phyloP scores from a whole-genome alignment of 208 protist species.

The Leishmania tropica region DNA sequence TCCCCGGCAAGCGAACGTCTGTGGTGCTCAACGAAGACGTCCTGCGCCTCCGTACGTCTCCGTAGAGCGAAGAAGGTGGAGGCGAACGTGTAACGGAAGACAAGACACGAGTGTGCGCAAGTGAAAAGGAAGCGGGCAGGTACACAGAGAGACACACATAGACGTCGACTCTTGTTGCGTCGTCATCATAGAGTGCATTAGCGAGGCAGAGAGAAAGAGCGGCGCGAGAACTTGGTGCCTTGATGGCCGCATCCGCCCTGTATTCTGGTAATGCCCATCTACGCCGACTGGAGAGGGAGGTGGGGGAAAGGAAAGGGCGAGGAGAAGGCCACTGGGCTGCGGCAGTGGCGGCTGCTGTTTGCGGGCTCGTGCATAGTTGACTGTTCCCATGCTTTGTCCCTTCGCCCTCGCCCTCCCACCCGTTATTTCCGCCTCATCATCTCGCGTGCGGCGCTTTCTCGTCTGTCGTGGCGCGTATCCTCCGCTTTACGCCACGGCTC shows the following conservation, averaged over 20 bases:
- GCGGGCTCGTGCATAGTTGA: neutral
- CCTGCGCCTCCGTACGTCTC: conserved; percentile 35
- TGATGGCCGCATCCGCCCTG: neutral
- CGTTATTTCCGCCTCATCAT: neutral
- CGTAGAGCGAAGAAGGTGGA: neutral
- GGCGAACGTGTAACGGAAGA: conserved; percentile 5
- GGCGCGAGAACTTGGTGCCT: neutral
- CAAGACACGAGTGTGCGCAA: neutral
- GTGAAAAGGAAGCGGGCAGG: neutral
- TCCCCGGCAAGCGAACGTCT: conserved; percentile 31
- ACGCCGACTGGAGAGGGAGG: neutral
- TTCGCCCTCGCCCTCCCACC: neutral
- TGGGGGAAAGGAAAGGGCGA: neutral
- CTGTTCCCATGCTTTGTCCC: neutral
- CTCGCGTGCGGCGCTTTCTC: neutral
- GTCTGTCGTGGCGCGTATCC: neutral
- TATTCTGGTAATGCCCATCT: neutral
- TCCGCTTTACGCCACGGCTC: neutral
- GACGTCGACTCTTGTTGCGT: neutral
- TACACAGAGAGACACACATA: neutral
- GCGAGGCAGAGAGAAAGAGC: neutral
- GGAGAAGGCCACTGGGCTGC: neutral
- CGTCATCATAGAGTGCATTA: conserved; percentile 1
- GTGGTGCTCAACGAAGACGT: conserved; percentile 50
- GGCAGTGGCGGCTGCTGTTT: neutral